These are phyloP conservation scores for Pseudocercospora pini-densiflorae DNA, from an alignment of 2,329 filamentous ascomycete genomes.

Conservation along the genomic window DNA sequence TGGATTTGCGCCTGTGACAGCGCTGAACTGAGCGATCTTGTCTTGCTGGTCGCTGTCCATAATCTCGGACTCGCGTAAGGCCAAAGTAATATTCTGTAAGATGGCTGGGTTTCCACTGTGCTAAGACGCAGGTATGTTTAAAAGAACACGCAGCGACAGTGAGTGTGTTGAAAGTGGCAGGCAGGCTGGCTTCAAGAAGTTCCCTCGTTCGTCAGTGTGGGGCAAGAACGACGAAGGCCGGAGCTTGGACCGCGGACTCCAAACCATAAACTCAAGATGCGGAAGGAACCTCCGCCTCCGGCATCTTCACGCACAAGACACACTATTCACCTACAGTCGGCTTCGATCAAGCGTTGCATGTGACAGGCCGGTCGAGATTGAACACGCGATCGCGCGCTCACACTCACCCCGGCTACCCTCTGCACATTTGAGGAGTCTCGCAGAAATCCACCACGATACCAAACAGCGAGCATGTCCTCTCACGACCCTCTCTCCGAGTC, in stretches of 20 bases:
- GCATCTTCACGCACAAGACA: conserved; percentile 5
- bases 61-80: neutral
- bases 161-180: neutral
- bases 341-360: neutral
- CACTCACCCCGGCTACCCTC: neutral
- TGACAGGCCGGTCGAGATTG: neutral
- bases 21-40: conserved; percentile 43
- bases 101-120: neutral
- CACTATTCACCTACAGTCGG: neutral
- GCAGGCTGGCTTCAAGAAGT: neutral
- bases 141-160: neutral
- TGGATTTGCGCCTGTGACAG: conserved; percentile 42
- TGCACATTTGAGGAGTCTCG: neutral
- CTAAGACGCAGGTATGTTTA: neutral
- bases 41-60: conserved; percentile 40
- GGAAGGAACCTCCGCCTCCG: conserved; percentile 11
- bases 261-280: neutral
- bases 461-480: conserved; percentile 8
- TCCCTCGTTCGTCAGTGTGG: neutral
- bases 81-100: neutral
- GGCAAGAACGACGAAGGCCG: neutral
- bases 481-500: conserved; percentile 64
- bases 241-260: neutral
- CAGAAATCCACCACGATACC: neutral
- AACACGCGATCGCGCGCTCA: neutral